Percentiles rank a stretch among this genome's conserved stretches.
Evolutionary conservation across 805 yeast genomes (phyloP).

Genomic region (Cyberlindnera americana): DNA sequence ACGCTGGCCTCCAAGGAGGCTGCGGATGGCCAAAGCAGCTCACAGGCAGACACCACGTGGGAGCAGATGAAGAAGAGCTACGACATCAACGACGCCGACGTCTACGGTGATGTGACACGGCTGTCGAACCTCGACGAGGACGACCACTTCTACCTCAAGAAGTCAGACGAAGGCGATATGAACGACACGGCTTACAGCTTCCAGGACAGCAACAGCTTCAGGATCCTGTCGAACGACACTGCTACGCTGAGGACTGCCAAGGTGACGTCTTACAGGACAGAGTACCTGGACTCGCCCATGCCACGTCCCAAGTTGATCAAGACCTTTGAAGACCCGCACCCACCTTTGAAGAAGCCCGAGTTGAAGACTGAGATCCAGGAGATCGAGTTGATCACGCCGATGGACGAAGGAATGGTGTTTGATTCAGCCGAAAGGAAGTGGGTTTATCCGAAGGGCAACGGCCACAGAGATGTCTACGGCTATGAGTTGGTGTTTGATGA

Average conservation of each 20-base stretch:
- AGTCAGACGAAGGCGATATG: constrained; percentile 4
- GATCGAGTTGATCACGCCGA: constrained; percentile 24
- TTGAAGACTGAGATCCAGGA: constrained; percentile 10
- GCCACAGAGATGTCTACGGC: constrained; percentile 1
- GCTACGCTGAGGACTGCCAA: constrained; percentile 18
- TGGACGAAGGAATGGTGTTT: constrained; percentile 24
- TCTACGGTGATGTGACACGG: constrained; percentile 8
- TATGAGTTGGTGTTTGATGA: constrained; percentile 12
- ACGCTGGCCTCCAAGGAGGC: neutral
- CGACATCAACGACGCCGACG: constrained; percentile 13
- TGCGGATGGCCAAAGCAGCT: constrained; percentile 6
- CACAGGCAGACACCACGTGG: constrained; percentile 21
- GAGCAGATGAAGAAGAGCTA: constrained; percentile 22
- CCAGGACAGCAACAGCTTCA: constrained; percentile 21
- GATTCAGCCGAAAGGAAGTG: constrained; percentile 19
- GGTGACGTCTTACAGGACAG: constrained; percentile 18
- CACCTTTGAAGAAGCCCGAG: constrained; percentile 9
- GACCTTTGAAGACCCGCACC: constrained; percentile 8
- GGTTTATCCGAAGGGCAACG: constrained; percentile 21
- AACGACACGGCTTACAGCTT: constrained; percentile 24
- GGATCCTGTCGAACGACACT: constrained; percentile 11
- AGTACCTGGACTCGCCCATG: constrained; percentile 25
- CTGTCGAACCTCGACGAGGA: neutral
- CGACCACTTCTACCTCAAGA: too few species aligned
- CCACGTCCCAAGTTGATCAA: constrained; percentile 24